Evolutionary conservation across 805 yeast genomes (phyloP).

Genomic region (Clavispora santaluciae): DNA sequence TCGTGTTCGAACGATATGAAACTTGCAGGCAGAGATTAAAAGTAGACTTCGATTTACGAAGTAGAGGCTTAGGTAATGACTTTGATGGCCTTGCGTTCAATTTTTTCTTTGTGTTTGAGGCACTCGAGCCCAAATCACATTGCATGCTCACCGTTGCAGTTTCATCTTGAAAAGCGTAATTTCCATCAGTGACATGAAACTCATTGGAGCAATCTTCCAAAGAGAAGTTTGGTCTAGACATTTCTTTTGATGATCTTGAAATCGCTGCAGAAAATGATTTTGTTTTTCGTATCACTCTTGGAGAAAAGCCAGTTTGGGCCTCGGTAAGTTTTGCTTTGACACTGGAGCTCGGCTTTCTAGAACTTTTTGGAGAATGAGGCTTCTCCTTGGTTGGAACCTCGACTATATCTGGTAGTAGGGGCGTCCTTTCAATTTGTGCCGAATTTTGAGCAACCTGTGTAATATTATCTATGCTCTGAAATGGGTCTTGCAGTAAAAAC

Average conservation of each 20-base stretch:
- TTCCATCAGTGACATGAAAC: slow-evolving; percentile 12
- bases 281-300: not conserved
- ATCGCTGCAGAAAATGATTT: slow-evolving; percentile 2
- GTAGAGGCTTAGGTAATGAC: slow-evolving; percentile 1
- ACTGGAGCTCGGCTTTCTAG: not conserved
- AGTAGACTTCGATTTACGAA: slow-evolving; percentile 9
- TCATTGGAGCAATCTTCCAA: slow-evolving; percentile 14
- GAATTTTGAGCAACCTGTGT: not conserved
- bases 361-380: not conserved
- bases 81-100: slow-evolving; percentile 5
- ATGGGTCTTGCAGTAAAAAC: slow-evolving; percentile 1
- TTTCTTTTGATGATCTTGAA: not conserved
- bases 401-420: not conserved
- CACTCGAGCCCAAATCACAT: slow-evolving; percentile 1
- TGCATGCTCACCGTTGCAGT: slow-evolving; percentile 11
- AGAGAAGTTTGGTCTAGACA: slow-evolving; percentile 7
- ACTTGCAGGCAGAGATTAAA: slow-evolving; percentile 6
- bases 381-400: not conserved
- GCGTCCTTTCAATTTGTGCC: not conserved
- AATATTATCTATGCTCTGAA: not conserved
- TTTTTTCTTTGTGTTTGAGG: slow-evolving; percentile 7
- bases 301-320: not conserved
- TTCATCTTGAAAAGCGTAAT: slow-evolving; percentile 14
- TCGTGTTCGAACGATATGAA: slow-evolving; percentile 6
- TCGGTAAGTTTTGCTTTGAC: not conserved